Evolutionary conservation across 306 rosid genomes (phyloP), one percentile per base, ranked within the genome.

Genomic region (Ziziphus jujuba): DNA sequence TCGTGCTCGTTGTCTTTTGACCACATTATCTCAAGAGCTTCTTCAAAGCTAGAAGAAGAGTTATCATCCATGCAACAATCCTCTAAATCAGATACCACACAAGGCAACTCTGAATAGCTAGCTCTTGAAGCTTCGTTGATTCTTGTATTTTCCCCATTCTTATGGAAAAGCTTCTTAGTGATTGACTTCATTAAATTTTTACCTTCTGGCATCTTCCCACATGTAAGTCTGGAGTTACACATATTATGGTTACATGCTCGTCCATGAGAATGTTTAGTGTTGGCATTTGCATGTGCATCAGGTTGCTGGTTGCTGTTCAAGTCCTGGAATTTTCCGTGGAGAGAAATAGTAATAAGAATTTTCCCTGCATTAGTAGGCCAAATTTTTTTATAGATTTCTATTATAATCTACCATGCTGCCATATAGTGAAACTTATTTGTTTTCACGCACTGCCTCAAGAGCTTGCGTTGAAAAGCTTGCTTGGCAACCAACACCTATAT

Each of bases 271-370:
- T 79, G 76, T 64, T 75, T 80, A 50, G 56, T 16, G 50, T 57
- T 68, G 75, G 38, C 8, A 63, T 59, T 61, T 53, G 87, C 71
- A 34, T 55, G 80, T 15, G 75, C 40, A 54, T 72, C 59, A 72
- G 36, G 45, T 53, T 61, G 70, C 9, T 23, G 72, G 72, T 70
- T 73, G 63, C 34, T 48, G 8, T 43, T 63, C 67, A 68, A 65
- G 19, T 67, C 70, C 40, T 63, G 66, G 52, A 70, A 64, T 75
- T 85, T 84, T 61, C 82, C 85, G 47, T 77, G 90, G 72, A 92
- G 76, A 60, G 90, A 89, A 43, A 87, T 49, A 45, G 88, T 85
- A 21, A 92, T 85, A 61, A 87, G 90, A 74, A 89, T 77, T 79
- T 84, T 92, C 72, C 96, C 98, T 92, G 92, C 65, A 81, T 17